These are phyloP conservation scores for Leishmania martiniquensis DNA, from an alignment of 208 protist genomes.

Conservation along the genomic window DNA sequence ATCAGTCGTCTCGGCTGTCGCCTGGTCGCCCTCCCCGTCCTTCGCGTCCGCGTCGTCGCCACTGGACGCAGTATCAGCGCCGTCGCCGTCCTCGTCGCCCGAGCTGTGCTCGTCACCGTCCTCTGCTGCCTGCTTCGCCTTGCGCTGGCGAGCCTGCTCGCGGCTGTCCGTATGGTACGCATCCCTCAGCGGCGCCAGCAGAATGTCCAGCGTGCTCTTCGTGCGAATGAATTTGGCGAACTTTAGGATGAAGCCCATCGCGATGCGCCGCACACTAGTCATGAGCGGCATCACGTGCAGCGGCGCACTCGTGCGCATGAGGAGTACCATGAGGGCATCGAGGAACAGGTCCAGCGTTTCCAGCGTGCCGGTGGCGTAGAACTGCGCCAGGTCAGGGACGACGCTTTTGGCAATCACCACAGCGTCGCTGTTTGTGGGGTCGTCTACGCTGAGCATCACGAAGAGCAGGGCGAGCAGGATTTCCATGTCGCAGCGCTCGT, in stretches of 20 bases:
- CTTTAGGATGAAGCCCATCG: constrained; percentile 70
- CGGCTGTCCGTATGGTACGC: constrained; percentile 84
- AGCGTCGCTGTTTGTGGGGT: constrained; percentile 77
- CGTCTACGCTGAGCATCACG: constrained; percentile 83
- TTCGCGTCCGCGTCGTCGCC: constrained; percentile 11
- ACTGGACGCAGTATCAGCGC: not conserved
- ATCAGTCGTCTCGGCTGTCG: constrained; percentile 10
- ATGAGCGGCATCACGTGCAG: constrained; percentile 88
- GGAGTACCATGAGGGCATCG: constrained; percentile 85
- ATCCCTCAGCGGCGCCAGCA: constrained; percentile 81
- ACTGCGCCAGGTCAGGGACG: constrained; percentile 75
- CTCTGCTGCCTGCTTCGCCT: constrained; percentile 44
- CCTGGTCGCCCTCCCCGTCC: constrained; percentile 18
- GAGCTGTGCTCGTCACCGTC: constrained; percentile 40
- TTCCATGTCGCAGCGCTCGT: constrained; percentile 80
- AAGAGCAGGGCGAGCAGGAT: constrained; percentile 83
- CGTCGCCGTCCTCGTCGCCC: constrained; percentile 20
- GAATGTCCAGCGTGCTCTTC: constrained; percentile 60
- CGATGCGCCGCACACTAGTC: constrained; percentile 77
- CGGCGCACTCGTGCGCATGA: constrained; percentile 74
- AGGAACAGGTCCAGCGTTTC: constrained; percentile 83
- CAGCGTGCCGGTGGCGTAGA: constrained; percentile 73
- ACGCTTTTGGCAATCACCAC: constrained; percentile 55
- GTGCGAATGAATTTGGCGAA: constrained; percentile 74
- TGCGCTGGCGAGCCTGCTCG: constrained; percentile 67